Percentiles rank a stretch among this genome's conserved stretches.
Conservation (phyloP, 495 filamentous ascomycete species). For the Parachaetomium inaequale region DNA sequence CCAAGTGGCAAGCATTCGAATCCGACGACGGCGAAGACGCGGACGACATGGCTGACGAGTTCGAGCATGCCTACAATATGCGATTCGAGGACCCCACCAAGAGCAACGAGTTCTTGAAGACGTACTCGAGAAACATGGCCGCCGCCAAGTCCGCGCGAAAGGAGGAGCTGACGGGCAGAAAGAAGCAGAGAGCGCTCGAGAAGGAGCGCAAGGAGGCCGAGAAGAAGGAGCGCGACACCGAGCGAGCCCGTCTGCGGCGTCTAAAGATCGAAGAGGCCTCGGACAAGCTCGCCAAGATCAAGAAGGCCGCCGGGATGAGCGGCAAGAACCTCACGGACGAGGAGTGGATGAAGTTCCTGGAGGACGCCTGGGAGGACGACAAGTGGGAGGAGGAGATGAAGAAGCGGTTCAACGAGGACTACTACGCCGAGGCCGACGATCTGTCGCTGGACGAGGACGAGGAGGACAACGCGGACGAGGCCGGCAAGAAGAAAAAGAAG, state of each 20-base stretch:
- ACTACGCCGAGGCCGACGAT: conserved; percentile 67
- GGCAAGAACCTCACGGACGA: conserved; percentile 66
- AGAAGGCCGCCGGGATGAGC: conserved; percentile 75
- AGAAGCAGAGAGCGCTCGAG: conserved; percentile 72
- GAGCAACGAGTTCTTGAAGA: conserved; percentile 76
- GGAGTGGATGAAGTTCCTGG: conserved; percentile 77
- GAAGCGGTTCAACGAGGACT: conserved; percentile 78
- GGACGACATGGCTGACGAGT: conserved; percentile 73
- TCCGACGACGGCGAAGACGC: conserved; percentile 90
- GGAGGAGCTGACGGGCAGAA: conserved; percentile 71
- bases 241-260: conserved; percentile 77
- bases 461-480: conserved; percentile 27
- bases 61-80: conserved; percentile 93
- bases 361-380: conserved; percentile 79
- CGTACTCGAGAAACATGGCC: conserved; percentile 81
- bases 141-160: conserved; percentile 76
- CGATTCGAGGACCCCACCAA: conserved; percentile 88
- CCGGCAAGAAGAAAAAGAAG: conserved; percentile 43
- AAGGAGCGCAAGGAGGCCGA: conserved; percentile 72
- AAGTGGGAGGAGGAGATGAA: conserved; percentile 87
- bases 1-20: conserved; percentile 71
- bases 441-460: conserved; percentile 44
- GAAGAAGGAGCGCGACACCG: conserved; percentile 69
- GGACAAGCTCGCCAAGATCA: conserved; percentile 75
- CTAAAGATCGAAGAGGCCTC: conserved; percentile 86